Evolutionary conservation across 192 early-diverging fungal genomes (phyloP).

Genomic region (Entomortierella beljakovae): DNA sequence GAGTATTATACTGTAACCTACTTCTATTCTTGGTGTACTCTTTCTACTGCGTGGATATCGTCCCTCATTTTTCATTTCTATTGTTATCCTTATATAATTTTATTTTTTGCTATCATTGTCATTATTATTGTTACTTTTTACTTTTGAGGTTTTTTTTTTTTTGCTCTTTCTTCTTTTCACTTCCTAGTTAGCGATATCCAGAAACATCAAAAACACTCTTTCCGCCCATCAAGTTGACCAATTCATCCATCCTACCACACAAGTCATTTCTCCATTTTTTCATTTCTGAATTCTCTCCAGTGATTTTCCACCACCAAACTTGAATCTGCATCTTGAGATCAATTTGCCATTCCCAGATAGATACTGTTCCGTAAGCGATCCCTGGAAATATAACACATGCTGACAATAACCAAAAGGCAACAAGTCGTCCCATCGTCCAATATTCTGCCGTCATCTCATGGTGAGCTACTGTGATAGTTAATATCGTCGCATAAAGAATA

Average conservation of each 20-base stretch:
- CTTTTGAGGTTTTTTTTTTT: neutral
- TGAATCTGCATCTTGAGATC: constrained; percentile 47
- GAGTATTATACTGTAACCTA: no score
- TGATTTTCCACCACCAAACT: constrained; percentile 52
- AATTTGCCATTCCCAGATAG: constrained; percentile 54
- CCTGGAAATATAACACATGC: constrained; percentile 33
- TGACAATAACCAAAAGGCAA: constrained; percentile 25
- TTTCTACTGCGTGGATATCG: no score
- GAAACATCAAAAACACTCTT: constrained; percentile 34
- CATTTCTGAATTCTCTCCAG: constrained; percentile 47
- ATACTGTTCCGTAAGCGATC: constrained; percentile 36
- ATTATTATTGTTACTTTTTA: neutral
- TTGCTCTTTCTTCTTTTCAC: neutral
- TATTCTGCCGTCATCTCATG: constrained; percentile 6
- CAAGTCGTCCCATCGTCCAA: constrained; percentile 27
- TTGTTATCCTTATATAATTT: no score
- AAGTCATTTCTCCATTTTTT: constrained; percentile 47
- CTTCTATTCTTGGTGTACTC: no score
- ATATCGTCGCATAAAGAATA: constrained; percentile 28
- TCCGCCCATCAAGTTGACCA: constrained; percentile 37
- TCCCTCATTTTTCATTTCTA: no score
- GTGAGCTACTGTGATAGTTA: constrained; percentile 17
- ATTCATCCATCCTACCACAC: constrained; percentile 10
- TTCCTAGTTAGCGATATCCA: constrained; percentile 5
- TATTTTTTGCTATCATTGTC: no score